Evolutionary conservation across 2,329 filamentous ascomycete genomes (phyloP).

Genomic region (Zasmidium citrigriseum): DNA sequence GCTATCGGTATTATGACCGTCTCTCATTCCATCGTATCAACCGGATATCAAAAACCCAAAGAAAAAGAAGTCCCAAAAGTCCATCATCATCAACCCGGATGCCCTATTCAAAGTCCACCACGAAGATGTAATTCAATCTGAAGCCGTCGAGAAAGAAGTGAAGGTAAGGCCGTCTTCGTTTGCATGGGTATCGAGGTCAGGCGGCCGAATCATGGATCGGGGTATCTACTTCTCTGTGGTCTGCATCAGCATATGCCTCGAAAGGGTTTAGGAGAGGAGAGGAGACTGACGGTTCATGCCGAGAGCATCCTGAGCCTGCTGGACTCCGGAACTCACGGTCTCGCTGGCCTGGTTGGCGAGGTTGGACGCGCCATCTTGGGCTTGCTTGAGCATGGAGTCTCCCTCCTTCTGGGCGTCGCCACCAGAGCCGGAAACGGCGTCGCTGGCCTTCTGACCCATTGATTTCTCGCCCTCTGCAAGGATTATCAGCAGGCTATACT

Average conservation of each 20-base stretch:
- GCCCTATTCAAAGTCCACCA: background rate
- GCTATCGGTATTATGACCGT: background rate
- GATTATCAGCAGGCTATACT: constrained; percentile 20
- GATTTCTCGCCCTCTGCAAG: constrained; percentile 21
- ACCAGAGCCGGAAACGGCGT: constrained; percentile 43
- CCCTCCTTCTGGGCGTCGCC: constrained; percentile 45
- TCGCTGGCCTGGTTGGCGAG: constrained; percentile 46
- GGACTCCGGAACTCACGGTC: constrained; percentile 41
- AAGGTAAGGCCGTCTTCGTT: background rate
- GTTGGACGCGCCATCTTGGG: constrained; percentile 41
- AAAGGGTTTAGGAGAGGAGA: background rate
- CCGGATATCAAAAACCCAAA: background rate
- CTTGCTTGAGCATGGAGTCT: constrained; percentile 41
- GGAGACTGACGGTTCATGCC: constrained; percentile 20
- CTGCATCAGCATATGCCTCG: constrained; percentile 23
- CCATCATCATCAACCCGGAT: background rate
- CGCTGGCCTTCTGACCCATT: constrained; percentile 43
- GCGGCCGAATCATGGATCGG: background rate
- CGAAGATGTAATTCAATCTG: background rate
- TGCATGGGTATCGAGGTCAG: background rate
- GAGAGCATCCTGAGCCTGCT: constrained; percentile 43
- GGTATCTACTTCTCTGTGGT: constrained; percentile 19
- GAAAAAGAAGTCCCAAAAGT: background rate
- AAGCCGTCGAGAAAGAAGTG: background rate
- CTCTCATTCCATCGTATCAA: constrained; percentile 1